These are phyloP conservation scores for Nymphaea colorata DNA, from an alignment of 164 flowering plant species.

Conservation along the genomic window DNA sequence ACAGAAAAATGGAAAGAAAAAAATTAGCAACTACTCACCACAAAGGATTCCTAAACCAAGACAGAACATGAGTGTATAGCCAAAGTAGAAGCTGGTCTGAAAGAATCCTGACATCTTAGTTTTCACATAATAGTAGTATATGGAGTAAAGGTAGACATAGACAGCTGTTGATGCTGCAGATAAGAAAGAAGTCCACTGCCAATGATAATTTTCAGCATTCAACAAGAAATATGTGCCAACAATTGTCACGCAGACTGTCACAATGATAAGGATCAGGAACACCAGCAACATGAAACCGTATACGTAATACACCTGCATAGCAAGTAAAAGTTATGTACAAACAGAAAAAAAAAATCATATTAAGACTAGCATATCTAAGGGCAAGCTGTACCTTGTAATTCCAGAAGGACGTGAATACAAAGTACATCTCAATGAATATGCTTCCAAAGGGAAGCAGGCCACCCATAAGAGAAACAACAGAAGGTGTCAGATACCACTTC, in stretches of 20 bases:
- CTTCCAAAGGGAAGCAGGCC: conserved; percentile 96
- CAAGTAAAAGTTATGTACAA: background rate
- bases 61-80: conserved; percentile 95
- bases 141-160: conserved; percentile 85
- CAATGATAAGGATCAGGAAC: conserved; percentile 83
- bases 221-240: conserved; percentile 94
- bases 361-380: background rate
- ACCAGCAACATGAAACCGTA: conserved; percentile 98
- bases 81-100: conserved; percentile 98
- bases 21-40: conserved; percentile 38
- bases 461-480: conserved; percentile 91
- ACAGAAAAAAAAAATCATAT: background rate
- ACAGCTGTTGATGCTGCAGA: conserved; percentile 98
- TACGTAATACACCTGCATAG: conserved; percentile 85
- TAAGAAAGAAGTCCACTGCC: conserved; percentile 99
- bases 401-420: conserved; percentile 99
- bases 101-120: conserved; percentile 99
- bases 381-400: conserved; percentile 75
- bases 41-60: conserved; percentile 93
- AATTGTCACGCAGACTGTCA: conserved; percentile 94
- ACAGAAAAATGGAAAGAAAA: background rate
- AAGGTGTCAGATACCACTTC: conserved; percentile 98
- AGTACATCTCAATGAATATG: conserved; percentile 98
- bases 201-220: conserved; percentile 98
- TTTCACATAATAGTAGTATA: conserved; percentile 88